Percentiles rank a stretch among this genome's conserved stretches.
Conservation (phyloP, 768 basidiomycete genomes). For the Serendipita indica region DNA sequence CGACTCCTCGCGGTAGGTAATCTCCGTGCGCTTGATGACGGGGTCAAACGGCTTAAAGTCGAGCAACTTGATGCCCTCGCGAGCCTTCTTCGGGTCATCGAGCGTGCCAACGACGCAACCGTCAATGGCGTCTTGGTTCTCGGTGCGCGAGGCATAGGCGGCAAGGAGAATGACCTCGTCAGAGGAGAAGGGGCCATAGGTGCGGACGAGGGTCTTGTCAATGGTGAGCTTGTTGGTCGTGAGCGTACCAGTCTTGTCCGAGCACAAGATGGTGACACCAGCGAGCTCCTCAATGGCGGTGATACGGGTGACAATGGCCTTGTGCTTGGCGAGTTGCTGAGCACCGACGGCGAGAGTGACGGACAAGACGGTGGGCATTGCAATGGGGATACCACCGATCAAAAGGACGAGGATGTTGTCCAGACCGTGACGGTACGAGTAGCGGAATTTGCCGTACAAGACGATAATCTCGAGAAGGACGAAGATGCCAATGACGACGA, state of each 20-base stretch:
- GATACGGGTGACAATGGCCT: slow-evolving; percentile 99
- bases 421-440: slow-evolving; percentile 83
- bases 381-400: slow-evolving; percentile 99
- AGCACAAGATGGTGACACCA: slow-evolving; percentile 96
- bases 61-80: slow-evolving; percentile 84
- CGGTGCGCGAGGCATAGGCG: slow-evolving; percentile 92
- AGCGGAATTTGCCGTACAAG: slow-evolving; percentile 84
- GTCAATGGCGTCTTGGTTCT: slow-evolving; percentile 99
- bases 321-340: slow-evolving; percentile 97
- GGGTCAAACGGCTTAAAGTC: slow-evolving; percentile 99
- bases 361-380: slow-evolving; percentile 97
- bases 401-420: slow-evolving; percentile 96
- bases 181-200: slow-evolving; percentile 74
- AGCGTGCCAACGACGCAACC: slow-evolving; percentile 68
- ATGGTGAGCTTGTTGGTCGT: slow-evolving; percentile 99
- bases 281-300: slow-evolving; percentile 98
- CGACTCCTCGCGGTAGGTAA: slow-evolving; percentile 89
- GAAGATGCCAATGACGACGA: slow-evolving; percentile 92
- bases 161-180: slow-evolving; percentile 89
- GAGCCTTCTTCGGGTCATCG: slow-evolving; percentile 57
- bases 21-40: slow-evolving; percentile 97
- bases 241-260: slow-evolving; percentile 95
- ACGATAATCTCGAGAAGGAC: slow-evolving; percentile 87
- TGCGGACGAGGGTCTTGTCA: slow-evolving; percentile 80
- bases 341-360: slow-evolving; percentile 98